These are phyloP conservation scores for Alternaria atra DNA, from an alignment of 2,329 filamentous ascomycete genomes.

Conservation along the genomic window DNA sequence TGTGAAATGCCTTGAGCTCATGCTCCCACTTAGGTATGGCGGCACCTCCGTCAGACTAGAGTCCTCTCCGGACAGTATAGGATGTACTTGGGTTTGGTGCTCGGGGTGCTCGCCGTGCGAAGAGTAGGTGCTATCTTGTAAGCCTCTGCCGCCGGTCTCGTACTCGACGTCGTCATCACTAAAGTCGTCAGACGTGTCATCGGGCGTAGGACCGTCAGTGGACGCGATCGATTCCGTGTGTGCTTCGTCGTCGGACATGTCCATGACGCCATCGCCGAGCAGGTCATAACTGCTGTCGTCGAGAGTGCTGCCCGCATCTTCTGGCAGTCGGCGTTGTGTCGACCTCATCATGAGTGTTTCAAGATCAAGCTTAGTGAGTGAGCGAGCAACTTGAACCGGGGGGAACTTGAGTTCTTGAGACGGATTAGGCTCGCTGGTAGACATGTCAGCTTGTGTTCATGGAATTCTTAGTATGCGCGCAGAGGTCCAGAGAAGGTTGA, in stretches of 20 bases:
- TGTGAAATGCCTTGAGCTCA: conserved; percentile 28
- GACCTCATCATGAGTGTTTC: conserved; percentile 49
- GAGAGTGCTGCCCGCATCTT: conserved; percentile 41
- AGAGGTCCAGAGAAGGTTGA: not conserved
- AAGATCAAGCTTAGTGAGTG: conserved; percentile 44
- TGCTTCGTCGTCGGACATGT: conserved; percentile 49
- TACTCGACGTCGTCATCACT: conserved; percentile 45
- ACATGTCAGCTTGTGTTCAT: conserved; percentile 43
- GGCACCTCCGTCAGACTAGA: conserved; percentile 44
- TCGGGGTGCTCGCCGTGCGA: conserved; percentile 26
- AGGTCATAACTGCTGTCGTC: conserved; percentile 50
- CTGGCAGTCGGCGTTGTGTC: conserved; percentile 31
- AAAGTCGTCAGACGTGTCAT: conserved; percentile 43
- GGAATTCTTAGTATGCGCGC: conserved; percentile 9
- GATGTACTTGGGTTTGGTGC: conserved; percentile 27
- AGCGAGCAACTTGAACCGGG: conserved; percentile 42
- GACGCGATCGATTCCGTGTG: conserved; percentile 51
- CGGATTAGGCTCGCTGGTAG: conserved; percentile 34
- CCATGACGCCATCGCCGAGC: conserved; percentile 41
- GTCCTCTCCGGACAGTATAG: conserved; percentile 30
- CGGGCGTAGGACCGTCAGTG: conserved; percentile 44
- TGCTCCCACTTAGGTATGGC: conserved; percentile 33
- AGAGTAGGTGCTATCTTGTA: conserved; percentile 32
- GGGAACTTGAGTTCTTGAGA: conserved; percentile 45
- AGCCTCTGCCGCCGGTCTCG: conserved; percentile 29